Conservation (phyloP, 345 rosid species). For the Viola odorata region DNA sequence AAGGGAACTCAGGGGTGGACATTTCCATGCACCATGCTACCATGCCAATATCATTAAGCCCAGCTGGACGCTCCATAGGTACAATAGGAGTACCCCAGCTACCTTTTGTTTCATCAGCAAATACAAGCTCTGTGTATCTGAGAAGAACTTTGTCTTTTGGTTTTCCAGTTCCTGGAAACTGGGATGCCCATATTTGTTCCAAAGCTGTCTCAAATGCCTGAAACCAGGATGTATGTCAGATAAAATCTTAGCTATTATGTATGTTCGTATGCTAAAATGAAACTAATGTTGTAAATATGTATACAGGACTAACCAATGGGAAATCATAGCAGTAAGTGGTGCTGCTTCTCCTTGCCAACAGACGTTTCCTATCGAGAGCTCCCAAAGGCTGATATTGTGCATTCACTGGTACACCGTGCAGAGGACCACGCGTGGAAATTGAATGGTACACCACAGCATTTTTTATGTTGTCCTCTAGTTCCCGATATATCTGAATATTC, state of each 20-base stretch:
- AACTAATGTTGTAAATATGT: neutral
- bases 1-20: slow-evolving; percentile 88
- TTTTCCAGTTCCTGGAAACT: slow-evolving; percentile 40
- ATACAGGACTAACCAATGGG: slow-evolving; percentile 63
- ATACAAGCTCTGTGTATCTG: slow-evolving; percentile 71
- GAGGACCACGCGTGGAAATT: slow-evolving; percentile 48
- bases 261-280: neutral
- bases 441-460: slow-evolving; percentile 63
- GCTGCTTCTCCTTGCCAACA: slow-evolving; percentile 70
- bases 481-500: slow-evolving; percentile 75
- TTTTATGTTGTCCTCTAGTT: slow-evolving; percentile 59
- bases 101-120: slow-evolving; percentile 58
- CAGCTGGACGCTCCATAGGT: slow-evolving; percentile 53
- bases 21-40: slow-evolving; percentile 95
- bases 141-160: slow-evolving; percentile 46
- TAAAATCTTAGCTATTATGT: slow-evolving; percentile 8
- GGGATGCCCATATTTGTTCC: slow-evolving; percentile 71
- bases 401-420: slow-evolving; percentile 59
- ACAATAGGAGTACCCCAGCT: slow-evolving; percentile 70
- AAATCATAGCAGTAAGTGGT: slow-evolving; percentile 98
- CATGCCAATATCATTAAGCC: slow-evolving; percentile 92
- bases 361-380: slow-evolving; percentile 74
- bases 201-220: slow-evolving; percentile 92
- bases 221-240: slow-evolving; percentile 20
- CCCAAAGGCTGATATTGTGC: slow-evolving; percentile 67